Evolutionary conservation across 805 yeast species (phyloP), one percentile per base, ranked within the genome.

Genomic region (Hanseniaspora thailandica): DNA sequence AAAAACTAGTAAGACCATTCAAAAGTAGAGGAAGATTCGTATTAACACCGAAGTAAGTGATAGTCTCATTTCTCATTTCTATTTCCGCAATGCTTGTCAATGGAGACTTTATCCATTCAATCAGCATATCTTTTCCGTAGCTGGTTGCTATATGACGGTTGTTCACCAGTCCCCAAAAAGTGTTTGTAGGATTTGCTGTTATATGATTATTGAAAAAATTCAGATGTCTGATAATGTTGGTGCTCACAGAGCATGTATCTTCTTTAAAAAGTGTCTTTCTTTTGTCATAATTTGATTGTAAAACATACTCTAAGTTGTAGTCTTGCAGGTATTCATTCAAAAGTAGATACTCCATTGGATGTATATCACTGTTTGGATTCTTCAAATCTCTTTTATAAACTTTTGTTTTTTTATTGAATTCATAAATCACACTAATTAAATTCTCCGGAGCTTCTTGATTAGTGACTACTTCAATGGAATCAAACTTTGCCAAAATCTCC

Each of bases 81-180:
- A 93, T 83, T 8, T 68, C 67, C 1, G 67, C 71, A 30, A 71
- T 68, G 41, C 79, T 72, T 0, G 77, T 66, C 22, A 89, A 70
- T 1, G 98, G 98, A 56, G 74, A 71, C 1, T 79, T 71, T 0
- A 89, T 67, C 98, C 98, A 93, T 36, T 75, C 69, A 28, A 73
- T 71, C 13, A 93, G 64, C 55, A 78, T 60, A 52, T 96, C 67
- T 44, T 72, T 75, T 0, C 98, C 98, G 65, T 82, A 83, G 28
- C 75, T 71, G 0, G 97, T 86, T 33, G 78, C 68, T 0, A 97
- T 86, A 58, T 84, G 88, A 63, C 90, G 84, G 17, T 35, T 50
- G 22, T 35, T 43, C 19, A 50, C 25, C 56, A 93, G 59, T 2
- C 86, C 69, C 88, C 94, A 86, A 15, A 85, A 67, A 0, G 96